A percentile compares a stretch with the other conserved stretches of the same genome.
Conservation (phyloP, 2,329 filamentous ascomycete species). For the Incumbomyces delicatus region DNA sequence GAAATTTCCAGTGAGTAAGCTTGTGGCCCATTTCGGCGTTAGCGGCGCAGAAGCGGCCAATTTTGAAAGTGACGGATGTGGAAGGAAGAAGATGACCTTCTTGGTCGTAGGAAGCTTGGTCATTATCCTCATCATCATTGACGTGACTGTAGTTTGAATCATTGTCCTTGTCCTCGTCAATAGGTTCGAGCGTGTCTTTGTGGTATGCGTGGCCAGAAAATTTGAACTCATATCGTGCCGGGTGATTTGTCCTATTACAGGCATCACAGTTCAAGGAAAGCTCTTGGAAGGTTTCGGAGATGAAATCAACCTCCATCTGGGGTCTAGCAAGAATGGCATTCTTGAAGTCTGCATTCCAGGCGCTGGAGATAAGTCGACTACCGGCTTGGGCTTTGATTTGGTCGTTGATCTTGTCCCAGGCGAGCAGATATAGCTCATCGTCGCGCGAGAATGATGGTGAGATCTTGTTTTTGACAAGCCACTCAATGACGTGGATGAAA, state of each 20-base stretch:
- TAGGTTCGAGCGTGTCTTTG: conserved; percentile 53
- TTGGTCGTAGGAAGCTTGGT: conserved; percentile 32
- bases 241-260: conserved; percentile 60
- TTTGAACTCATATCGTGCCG: conserved; percentile 53
- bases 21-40: conserved; percentile 62
- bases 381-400: conserved; percentile 58
- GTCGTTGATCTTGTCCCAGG: conserved; percentile 62
- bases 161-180: conserved; percentile 37
- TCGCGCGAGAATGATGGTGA: conserved; percentile 58
- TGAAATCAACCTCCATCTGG: conserved; percentile 38
- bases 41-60: conserved; percentile 49
- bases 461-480: conserved; percentile 71
- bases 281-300: conserved; percentile 13
- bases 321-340: conserved; percentile 57
- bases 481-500: conserved; percentile 65
- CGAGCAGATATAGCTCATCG: conserved; percentile 56
- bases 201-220: conserved; percentile 60
- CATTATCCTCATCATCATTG: conserved; percentile 32
- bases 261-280: conserved; percentile 48
- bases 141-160: conserved; percentile 30
- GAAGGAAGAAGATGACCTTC: conserved; percentile 39
- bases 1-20: conserved; percentile 65
- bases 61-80: conserved; percentile 39
- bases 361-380: conserved; percentile 62
- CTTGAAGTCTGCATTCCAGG: conserved; percentile 60